Evolutionary conservation across 805 yeast genomes (phyloP).

Genomic region (Saccharomycodes ludwigii): DNA sequence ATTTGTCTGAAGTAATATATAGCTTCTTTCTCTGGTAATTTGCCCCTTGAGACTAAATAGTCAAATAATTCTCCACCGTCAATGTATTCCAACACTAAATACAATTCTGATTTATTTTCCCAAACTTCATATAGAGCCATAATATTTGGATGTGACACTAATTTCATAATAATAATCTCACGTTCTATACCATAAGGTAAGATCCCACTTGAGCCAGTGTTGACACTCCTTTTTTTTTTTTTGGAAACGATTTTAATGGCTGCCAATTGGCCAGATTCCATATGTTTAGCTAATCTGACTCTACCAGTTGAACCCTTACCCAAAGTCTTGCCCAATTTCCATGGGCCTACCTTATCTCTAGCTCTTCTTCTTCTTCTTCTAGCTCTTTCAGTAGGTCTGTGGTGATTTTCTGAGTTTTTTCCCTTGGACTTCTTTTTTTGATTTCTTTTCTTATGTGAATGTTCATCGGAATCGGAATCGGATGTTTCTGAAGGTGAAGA

Average conservation of each 20-base stretch:
- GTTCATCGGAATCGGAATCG: too few relatives aligned
- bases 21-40: constrained; percentile 61
- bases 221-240: constrained; percentile 30
- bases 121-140: constrained; percentile 74
- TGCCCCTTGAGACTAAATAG: constrained; percentile 81
- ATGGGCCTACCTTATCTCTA: constrained; percentile 60
- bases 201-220: constrained; percentile 25
- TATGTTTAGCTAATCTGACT: constrained; percentile 83
- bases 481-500: too few relatives aligned
- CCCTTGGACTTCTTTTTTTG: too few relatives aligned
- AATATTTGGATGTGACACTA: constrained; percentile 66
- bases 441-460: too few relatives aligned
- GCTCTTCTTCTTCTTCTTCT: constrained; percentile 14
- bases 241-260: constrained; percentile 96
- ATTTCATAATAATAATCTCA: constrained; percentile 76
- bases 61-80: constrained; percentile 97
- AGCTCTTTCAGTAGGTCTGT: too few relatives aligned
- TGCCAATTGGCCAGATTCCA: constrained; percentile 75
- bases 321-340: constrained; percentile 89
- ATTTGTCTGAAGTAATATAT: constrained; percentile 68
- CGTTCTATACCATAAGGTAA: constrained; percentile 79
- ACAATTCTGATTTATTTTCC: constrained; percentile 75
- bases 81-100: constrained; percentile 85
- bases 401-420: too few relatives aligned
- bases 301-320: constrained; percentile 97